These are phyloP conservation scores for Botryotinia globosa DNA, from an alignment of 2,329 filamentous ascomycete species.

Conservation along the genomic window DNA sequence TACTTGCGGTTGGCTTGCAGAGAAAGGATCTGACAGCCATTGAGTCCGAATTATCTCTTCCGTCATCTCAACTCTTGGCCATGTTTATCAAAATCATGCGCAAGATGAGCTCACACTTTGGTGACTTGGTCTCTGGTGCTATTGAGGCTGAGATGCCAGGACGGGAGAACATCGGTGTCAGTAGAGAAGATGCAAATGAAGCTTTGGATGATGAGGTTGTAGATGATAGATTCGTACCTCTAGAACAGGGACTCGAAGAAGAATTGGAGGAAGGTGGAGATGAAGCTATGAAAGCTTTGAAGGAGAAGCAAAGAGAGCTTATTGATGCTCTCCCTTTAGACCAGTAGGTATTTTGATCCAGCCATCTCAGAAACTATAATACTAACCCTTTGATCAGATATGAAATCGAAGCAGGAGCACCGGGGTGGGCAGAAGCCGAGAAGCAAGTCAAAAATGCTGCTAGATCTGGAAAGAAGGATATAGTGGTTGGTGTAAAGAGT, in stretches of 20 bases:
- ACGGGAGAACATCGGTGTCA: conserved; percentile 55
- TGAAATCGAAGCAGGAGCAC: conserved; percentile 60
- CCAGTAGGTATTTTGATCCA: conserved; percentile 55
- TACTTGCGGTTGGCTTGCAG: conserved; percentile 89
- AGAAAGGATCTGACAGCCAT: conserved; percentile 80
- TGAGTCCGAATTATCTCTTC: conserved; percentile 73
- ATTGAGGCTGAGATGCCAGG: conserved; percentile 65
- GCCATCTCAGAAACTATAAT: not conserved
- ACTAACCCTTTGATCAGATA: conserved; percentile 48
- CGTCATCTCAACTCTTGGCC: conserved; percentile 76
- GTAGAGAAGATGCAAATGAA: conserved; percentile 56
- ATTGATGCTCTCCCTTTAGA: conserved; percentile 90
- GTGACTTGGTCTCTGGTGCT: conserved; percentile 69
- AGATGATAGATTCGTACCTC: conserved; percentile 64
- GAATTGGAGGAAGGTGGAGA: conserved; percentile 83
- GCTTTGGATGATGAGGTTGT: conserved; percentile 68
- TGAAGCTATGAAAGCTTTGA: conserved; percentile 67
- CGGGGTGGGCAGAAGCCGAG: conserved; percentile 68
- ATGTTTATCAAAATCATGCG: conserved; percentile 97
- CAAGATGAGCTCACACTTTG: conserved; percentile 80
- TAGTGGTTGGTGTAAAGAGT: conserved; percentile 79
- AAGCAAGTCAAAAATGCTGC: conserved; percentile 63
- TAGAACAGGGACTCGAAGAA: conserved; percentile 70
- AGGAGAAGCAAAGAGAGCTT: conserved; percentile 78
- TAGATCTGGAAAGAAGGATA: conserved; percentile 55